Evolutionary conservation across 2,329 filamentous ascomycete species (phyloP).

Genomic region (Claviceps fusiformis): DNA sequence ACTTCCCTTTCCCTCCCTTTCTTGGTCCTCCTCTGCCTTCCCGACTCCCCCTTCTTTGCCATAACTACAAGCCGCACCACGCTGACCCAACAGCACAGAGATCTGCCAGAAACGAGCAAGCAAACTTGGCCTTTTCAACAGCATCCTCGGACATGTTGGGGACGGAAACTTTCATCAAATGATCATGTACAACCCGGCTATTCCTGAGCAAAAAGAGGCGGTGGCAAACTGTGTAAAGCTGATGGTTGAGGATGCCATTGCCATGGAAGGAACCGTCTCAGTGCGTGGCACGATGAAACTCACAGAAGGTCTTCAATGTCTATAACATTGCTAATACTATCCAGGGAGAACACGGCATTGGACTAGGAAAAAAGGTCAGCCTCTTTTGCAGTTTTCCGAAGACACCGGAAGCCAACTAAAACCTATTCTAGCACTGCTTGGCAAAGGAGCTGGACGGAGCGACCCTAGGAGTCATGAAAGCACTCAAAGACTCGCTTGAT

Average conservation of each 20-base stretch:
- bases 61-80: background rate
- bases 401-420: background rate
- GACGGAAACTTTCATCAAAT: slow-evolving; percentile 62
- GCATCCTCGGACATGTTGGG: slow-evolving; percentile 60
- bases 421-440: slow-evolving; percentile 27
- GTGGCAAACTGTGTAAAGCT: slow-evolving; percentile 48
- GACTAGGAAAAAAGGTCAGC: slow-evolving; percentile 55
- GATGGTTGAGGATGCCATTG: slow-evolving; percentile 57
- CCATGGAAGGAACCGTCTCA: slow-evolving; percentile 59
- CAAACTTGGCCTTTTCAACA: slow-evolving; percentile 46
- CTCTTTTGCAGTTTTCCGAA: slow-evolving; percentile 1
- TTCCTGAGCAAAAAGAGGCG: slow-evolving; percentile 38
- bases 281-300: slow-evolving; percentile 19
- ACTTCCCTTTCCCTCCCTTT: background rate
- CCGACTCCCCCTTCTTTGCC: background rate
- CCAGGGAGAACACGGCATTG: slow-evolving; percentile 54
- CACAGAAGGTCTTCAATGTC: no score
- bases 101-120: slow-evolving; percentile 52
- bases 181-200: slow-evolving; percentile 29
- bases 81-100: slow-evolving; percentile 24
- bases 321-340: background rate
- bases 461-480: slow-evolving; percentile 54
- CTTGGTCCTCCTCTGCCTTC: no score
- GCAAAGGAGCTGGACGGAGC: slow-evolving; percentile 49
- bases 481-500: slow-evolving; percentile 49